Percentiles rank a stretch among this genome's conserved stretches.
These are phyloP conservation scores for Sarocladium kiliense DNA, from an alignment of 2,329 filamentous ascomycete genomes.

Conservation along the genomic window DNA sequence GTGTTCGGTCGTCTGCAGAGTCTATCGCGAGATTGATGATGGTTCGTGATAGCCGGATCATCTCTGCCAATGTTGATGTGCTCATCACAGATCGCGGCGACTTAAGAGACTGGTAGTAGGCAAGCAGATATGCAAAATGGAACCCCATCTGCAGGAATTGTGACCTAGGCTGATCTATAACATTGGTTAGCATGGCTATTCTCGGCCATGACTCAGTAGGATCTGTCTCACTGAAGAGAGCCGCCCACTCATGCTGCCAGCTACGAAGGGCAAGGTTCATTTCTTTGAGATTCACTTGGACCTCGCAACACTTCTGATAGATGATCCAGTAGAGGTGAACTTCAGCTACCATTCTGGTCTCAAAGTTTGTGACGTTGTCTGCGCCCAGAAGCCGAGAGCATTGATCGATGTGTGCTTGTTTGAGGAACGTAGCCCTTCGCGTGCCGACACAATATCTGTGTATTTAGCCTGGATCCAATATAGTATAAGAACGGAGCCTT, in stretches of 20 bases:
- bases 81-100: constrained; percentile 13
- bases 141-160: constrained; percentile 25
- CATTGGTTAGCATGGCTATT: too few species aligned
- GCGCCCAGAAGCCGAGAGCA: constrained; percentile 14
- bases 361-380: constrained; percentile 17
- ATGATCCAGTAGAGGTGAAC: constrained; percentile 23
- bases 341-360: constrained; percentile 22
- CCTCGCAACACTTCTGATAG: constrained; percentile 15
- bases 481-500: background rate
- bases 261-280: constrained; percentile 13
- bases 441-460: constrained; percentile 22
- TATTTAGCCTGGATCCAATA: background rate
- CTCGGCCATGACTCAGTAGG: background rate
- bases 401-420: constrained; percentile 16
- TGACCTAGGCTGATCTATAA: constrained; percentile 20
- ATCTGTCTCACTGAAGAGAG: constrained; percentile 15
- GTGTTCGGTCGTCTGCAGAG: constrained; percentile 21
- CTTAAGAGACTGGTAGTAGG: constrained; percentile 18
- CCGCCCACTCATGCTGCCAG: constrained; percentile 19
- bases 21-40: constrained; percentile 24
- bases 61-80: constrained; percentile 15
- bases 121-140: constrained; percentile 21
- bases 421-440: constrained; percentile 16
- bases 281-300: constrained; percentile 11
- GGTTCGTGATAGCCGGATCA: constrained; percentile 16